A percentile compares a stretch with the other conserved stretches of the same genome.
phyloP scores from a whole-genome alignment of 2,329 filamentous ascomycete species.

The Canariomyces notabilis region DNA sequence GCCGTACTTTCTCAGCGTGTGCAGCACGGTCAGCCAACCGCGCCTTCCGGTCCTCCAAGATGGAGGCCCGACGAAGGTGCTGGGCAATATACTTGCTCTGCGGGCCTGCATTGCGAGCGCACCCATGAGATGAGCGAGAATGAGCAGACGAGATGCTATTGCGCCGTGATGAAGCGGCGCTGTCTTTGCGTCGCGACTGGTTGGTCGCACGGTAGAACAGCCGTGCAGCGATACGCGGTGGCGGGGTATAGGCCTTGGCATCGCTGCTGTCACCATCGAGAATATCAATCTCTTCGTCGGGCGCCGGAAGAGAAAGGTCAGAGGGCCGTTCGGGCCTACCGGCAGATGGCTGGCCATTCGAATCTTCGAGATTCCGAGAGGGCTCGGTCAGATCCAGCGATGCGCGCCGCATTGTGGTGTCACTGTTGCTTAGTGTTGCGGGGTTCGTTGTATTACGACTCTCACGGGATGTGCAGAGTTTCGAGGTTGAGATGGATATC shows the following conservation, averaged over 20 bases:
- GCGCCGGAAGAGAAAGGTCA: constrained; percentile 21
- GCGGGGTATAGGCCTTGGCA: constrained; percentile 51
- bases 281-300: constrained; percentile 25
- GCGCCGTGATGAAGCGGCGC: constrained; percentile 71
- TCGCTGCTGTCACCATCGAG: constrained; percentile 29
- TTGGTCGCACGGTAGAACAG: constrained; percentile 60
- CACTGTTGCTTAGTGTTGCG: constrained; percentile 7
- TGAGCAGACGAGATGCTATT: constrained; percentile 75
- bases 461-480: not conserved
- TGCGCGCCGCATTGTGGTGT: constrained; percentile 27
- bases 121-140: constrained; percentile 62
- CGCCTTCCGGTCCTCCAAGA: constrained; percentile 75
- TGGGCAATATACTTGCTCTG: constrained; percentile 76
- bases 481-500: constrained; percentile 9
- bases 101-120: constrained; percentile 46
- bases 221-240: constrained; percentile 71
- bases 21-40: constrained; percentile 74
- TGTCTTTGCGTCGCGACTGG: constrained; percentile 65
- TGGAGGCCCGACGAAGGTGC: constrained; percentile 72
- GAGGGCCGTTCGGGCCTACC: constrained; percentile 19
- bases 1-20: constrained; percentile 76
- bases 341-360: constrained; percentile 24
- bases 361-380: constrained; percentile 29
- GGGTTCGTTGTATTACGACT: not conserved
- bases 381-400: constrained; percentile 30